Conservation (phyloP, 2,329 filamentous ascomycete species). For the Domatiomyces catenatus region DNA sequence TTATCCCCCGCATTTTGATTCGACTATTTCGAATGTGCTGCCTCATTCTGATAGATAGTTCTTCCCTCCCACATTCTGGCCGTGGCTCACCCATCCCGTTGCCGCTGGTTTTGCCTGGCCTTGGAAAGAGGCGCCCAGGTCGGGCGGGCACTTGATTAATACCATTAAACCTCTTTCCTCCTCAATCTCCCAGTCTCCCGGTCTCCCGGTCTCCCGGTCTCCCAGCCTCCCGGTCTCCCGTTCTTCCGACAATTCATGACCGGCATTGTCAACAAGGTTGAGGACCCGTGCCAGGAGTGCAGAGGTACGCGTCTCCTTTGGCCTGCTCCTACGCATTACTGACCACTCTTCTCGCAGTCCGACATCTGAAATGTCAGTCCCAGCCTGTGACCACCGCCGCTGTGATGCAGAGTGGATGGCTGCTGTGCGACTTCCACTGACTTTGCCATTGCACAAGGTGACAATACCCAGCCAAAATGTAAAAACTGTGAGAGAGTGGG, state of each 20-base stretch:
- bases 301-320: slow-evolving; percentile 12
- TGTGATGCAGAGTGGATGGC: neutral
- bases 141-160: neutral
- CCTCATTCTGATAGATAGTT: neutral
- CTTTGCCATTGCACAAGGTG: slow-evolving; percentile 13
- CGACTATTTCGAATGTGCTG: neutral
- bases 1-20: neutral
- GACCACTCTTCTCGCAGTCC: slow-evolving; percentile 9
- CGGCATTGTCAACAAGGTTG: slow-evolving; percentile 12
- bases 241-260: slow-evolving; percentile 8
- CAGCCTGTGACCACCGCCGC: slow-evolving; percentile 2
- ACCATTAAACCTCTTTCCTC: neutral
- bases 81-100: no score
- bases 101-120: neutral
- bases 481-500: slow-evolving; percentile 14
- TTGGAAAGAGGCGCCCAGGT: neutral
- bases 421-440: neutral
- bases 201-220: no score
- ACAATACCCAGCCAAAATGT: slow-evolving; percentile 15
- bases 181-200: neutral
- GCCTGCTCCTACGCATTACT: slow-evolving; percentile 2
- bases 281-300: slow-evolving; percentile 17
- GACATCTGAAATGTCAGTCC: slow-evolving; percentile 17
- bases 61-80: no score
- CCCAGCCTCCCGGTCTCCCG: neutral